A percentile compares a stretch with the other conserved stretches of the same genome.
phyloP scores from a whole-genome alignment of 352 stramenopile species.

The Phytophthora sansomeana region DNA sequence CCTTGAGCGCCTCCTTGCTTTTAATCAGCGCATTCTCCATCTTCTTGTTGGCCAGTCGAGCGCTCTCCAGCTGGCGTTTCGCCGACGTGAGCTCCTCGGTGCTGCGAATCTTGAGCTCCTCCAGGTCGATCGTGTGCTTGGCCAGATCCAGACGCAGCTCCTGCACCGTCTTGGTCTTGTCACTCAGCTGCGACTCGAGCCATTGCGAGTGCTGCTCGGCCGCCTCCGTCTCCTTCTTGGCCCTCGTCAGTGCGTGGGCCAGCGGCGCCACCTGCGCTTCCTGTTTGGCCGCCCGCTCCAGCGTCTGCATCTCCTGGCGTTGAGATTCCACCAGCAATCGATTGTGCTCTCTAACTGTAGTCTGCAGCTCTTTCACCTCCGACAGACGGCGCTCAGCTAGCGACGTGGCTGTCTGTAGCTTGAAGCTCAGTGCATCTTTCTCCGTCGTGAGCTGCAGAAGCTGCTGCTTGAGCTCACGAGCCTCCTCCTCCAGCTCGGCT shows the following conservation, averaged over 20 bases:
- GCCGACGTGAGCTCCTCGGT: constrained; percentile 58
- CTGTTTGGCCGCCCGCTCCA: constrained; percentile 62
- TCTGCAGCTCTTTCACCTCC: constrained; percentile 69
- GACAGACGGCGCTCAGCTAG: constrained; percentile 67
- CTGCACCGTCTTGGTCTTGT: constrained; percentile 74
- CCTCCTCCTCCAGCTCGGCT: constrained; percentile 38
- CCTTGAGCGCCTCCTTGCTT: constrained; percentile 75
- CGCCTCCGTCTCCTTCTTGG: constrained; percentile 63
- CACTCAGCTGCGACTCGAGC: constrained; percentile 67
- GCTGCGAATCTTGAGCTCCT: constrained; percentile 61
- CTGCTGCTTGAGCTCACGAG: constrained; percentile 45
- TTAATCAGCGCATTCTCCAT: constrained; percentile 69
- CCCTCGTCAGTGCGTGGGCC: constrained; percentile 49
- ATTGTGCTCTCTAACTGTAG: constrained; percentile 64
- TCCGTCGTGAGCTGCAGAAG: constrained; percentile 54
- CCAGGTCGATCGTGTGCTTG: constrained; percentile 61
- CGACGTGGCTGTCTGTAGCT: constrained; percentile 54
- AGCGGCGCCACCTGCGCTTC: constrained; percentile 71
- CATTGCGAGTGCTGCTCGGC: constrained; percentile 70
- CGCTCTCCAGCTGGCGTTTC: constrained; percentile 67
- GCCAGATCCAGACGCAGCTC: constrained; percentile 63
- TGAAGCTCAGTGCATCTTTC: constrained; percentile 61
- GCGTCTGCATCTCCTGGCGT: constrained; percentile 68
- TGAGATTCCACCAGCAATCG: constrained; percentile 62
- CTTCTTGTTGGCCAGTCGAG: constrained; percentile 69